Percentiles rank a stretch among this genome's conserved stretches.
These are phyloP conservation scores for Cicer cuneatum DNA, from an alignment of 306 rosid species.

Conservation along the genomic window DNA sequence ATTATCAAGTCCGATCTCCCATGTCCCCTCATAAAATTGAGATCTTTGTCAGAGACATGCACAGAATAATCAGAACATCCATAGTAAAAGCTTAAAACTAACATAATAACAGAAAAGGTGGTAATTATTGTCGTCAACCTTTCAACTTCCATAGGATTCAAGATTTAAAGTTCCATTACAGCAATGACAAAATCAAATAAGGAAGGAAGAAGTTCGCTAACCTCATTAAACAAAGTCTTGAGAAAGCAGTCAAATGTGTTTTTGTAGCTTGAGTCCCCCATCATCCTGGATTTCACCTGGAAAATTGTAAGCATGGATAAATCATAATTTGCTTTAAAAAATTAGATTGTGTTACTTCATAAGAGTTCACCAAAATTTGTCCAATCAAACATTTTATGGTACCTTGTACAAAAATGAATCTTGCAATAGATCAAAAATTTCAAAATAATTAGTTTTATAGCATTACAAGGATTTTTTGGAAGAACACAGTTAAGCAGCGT, in stretches of 20 bases:
- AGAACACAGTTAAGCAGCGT: conserved; percentile 10
- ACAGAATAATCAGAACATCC: conserved; percentile 13
- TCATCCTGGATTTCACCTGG: conserved; percentile 98
- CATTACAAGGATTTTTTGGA: conserved; percentile 24
- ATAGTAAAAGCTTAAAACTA: conserved; percentile 26
- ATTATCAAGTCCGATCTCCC: not conserved
- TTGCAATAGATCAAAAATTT: conserved; percentile 24
- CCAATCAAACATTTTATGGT: conserved; percentile 42
- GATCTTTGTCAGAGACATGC: conserved; percentile 10
- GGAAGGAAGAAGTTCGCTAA: conserved; percentile 49
- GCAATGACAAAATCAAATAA: conserved; percentile 35
- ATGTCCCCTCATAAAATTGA: conserved; percentile 12
- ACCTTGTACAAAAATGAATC: conserved; percentile 39
- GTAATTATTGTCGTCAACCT: not conserved
- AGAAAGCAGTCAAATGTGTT: conserved; percentile 85
- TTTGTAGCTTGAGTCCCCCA: conserved; percentile 96
- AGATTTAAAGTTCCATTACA: conserved; percentile 34
- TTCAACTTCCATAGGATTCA: conserved; percentile 17
- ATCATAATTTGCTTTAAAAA: conserved; percentile 45
- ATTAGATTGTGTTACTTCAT: conserved; percentile 41
- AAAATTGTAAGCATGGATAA: conserved; percentile 48
- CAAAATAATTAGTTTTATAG: conserved; percentile 16
- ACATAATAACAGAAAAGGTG: conserved; percentile 3
- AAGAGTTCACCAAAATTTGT: conserved; percentile 44
- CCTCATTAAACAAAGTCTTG: conserved; percentile 88